Percentiles rank a stretch among this genome's conserved stretches.
Conservation (phyloP, 345 rosid species). For the Punica granatum region DNA sequence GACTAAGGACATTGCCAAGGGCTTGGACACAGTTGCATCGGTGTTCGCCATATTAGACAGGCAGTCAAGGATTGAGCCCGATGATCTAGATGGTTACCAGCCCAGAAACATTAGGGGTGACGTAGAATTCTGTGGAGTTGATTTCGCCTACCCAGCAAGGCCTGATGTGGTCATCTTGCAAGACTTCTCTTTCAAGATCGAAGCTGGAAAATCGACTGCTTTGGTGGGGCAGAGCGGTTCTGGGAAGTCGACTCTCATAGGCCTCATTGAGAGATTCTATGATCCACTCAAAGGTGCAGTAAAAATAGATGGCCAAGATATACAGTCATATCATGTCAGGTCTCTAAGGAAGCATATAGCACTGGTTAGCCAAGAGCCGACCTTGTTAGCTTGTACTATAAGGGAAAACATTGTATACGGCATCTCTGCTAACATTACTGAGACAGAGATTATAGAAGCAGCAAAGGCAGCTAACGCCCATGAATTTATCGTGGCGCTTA, state of each 20-base stretch:
- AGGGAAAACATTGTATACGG: constrained; percentile 57
- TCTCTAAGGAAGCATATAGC: constrained; percentile 51
- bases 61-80: constrained; percentile 41
- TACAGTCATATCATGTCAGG: constrained; percentile 34
- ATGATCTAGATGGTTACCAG: constrained; percentile 34
- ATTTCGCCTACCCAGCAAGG: constrained; percentile 56
- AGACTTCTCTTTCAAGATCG: constrained; percentile 38
- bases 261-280: constrained; percentile 54
- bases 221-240: constrained; percentile 76
- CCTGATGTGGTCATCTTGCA: constrained; percentile 38
- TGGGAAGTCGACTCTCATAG: constrained; percentile 62
- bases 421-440: constrained; percentile 16
- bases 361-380: constrained; percentile 68
- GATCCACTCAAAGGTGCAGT: constrained; percentile 50
- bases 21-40: constrained; percentile 38
- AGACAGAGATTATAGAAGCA: constrained; percentile 46
- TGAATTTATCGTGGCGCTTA: constrained; percentile 42
- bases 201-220: constrained; percentile 61
- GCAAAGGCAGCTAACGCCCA: constrained; percentile 60
- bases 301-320: constrained; percentile 44
- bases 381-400: constrained; percentile 50
- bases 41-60: constrained; percentile 52
- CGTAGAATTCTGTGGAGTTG: constrained; percentile 34
- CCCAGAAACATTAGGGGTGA: constrained; percentile 34
- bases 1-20: constrained; percentile 52